Percentiles rank a stretch among this genome's conserved stretches.
These are phyloP conservation scores for Pyropia yezoensis DNA, from an alignment of 23 red algal genomes.

Conservation along the genomic window DNA sequence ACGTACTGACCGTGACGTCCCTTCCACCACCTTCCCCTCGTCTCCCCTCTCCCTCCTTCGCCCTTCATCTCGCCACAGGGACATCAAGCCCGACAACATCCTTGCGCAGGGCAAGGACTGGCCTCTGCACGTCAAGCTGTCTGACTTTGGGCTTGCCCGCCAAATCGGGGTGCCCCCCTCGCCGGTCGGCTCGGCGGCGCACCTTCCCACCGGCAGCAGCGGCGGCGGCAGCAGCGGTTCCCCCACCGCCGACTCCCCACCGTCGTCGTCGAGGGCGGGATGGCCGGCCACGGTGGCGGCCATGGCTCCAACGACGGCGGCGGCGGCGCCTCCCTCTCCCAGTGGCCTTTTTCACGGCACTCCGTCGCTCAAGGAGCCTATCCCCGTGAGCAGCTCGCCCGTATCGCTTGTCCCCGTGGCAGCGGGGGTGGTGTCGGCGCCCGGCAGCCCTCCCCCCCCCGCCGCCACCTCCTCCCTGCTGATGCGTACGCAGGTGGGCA, in stretches of 20 bases:
- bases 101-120: conserved; percentile 27
- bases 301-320: too few relatives aligned
- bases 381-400: too few relatives aligned
- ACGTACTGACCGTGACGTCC: not conserved
- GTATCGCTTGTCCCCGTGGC: too few relatives aligned
- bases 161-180: not conserved
- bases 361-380: too few relatives aligned
- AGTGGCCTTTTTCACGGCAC: too few relatives aligned
- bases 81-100: conserved; percentile 73
- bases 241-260: too few relatives aligned
- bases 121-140: conserved; percentile 54
- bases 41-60: not conserved
- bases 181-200: too few relatives aligned
- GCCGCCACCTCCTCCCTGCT: conserved; percentile 27
- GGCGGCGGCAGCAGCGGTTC: too few relatives aligned
- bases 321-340: too few relatives aligned
- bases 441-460: not conserved
- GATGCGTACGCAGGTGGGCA: conserved; percentile 62
- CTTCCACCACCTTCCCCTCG: not conserved
- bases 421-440: not conserved
- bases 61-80: not conserved
- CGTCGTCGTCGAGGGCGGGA: too few relatives aligned
- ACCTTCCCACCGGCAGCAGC: too few relatives aligned
- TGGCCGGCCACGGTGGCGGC: too few relatives aligned
- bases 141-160: conserved; percentile 71